Evolutionary conservation across 768 basidiomycete genomes (phyloP), one percentile per base, ranked within the genome.

Genomic region (Tylopilus rubrobrunneus): DNA sequence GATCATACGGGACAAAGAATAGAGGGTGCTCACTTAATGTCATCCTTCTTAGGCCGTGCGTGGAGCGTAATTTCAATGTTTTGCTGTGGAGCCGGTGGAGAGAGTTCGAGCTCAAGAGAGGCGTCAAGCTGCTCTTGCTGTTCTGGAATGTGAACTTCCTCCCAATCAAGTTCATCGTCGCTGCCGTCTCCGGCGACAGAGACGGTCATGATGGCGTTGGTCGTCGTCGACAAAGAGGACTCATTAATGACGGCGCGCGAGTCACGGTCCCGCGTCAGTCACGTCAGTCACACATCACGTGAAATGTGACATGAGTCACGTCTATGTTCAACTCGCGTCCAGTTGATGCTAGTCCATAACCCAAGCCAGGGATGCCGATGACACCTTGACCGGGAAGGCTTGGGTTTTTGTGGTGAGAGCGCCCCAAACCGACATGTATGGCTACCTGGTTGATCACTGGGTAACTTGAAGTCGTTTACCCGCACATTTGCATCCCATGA

Each of bases 81-180:
- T 44, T 74, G 74, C 63, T 73, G 75, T 27, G 77, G 74, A 49
- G 74, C 2, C 12, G 68, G 59, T n/a, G 45, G 28, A 31, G 58
- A 56, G 39, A 65, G 56, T 39, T 66, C 64, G 37, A 66, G 58
- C 45, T 70, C 67, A 34, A 67, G 41, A 8, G 52, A 48, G 31
- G 41, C 21, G 48, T 68, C 53, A 29, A 65, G 23, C n/a, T 55
- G 59, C 7, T 51, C 41, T 41, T 58, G 52, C 8, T 55, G 53
- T 14, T 68, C 75, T 29, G 80, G 78, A 4, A 89, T 80, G 39
- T 78, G 75, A 14, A 91, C 83, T 67, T 90, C 87, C 67, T 91
- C 87, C 88, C 87, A 89, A 65, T 91, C 88, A 56, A 81, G 76
- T 40, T 88, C 88, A 62, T 88, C 85, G 62, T 87, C 85, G 31